phyloP scores from a whole-genome alignment of 352 stramenopile genomes.

The Phytophthora pinifolia region DNA sequence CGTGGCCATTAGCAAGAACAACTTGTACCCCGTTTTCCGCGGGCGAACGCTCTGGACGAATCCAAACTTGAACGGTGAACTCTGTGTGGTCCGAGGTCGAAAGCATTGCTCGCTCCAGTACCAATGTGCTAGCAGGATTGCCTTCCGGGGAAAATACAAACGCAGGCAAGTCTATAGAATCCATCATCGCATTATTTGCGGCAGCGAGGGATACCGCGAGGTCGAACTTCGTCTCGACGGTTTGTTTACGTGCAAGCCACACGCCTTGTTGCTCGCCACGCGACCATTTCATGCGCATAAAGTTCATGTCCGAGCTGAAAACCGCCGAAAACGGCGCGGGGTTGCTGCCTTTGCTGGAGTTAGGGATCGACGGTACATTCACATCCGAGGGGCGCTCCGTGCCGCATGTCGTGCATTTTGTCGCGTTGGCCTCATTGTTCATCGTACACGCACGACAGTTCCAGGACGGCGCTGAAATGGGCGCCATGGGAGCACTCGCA shows the following conservation, averaged over 20 bases:
- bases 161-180: constrained; percentile 43
- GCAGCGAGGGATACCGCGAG: constrained; percentile 35
- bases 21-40: constrained; percentile 37
- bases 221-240: constrained; percentile 36
- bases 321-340: constrained; percentile 70
- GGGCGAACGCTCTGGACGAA: constrained; percentile 35
- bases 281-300: constrained; percentile 83
- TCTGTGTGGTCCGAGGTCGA: constrained; percentile 55
- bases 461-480: constrained; percentile 45
- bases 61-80: constrained; percentile 72
- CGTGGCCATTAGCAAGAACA: constrained; percentile 56
- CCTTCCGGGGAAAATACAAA: constrained; percentile 64
- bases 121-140: constrained; percentile 42
- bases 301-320: constrained; percentile 56
- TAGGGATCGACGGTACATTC: constrained; percentile 31
- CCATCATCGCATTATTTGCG: constrained; percentile 52
- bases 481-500: constrained; percentile 22
- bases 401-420: constrained; percentile 75
- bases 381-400: constrained; percentile 49
- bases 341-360: constrained; percentile 57
- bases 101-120: constrained; percentile 64
- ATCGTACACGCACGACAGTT: constrained; percentile 76
- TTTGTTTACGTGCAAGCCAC: constrained; percentile 66
- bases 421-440: constrained; percentile 58
- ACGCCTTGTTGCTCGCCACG: constrained; percentile 80